These are phyloP conservation scores for Candida xyloterini DNA, from an alignment of 805 yeast species.

Conservation along the genomic window DNA sequence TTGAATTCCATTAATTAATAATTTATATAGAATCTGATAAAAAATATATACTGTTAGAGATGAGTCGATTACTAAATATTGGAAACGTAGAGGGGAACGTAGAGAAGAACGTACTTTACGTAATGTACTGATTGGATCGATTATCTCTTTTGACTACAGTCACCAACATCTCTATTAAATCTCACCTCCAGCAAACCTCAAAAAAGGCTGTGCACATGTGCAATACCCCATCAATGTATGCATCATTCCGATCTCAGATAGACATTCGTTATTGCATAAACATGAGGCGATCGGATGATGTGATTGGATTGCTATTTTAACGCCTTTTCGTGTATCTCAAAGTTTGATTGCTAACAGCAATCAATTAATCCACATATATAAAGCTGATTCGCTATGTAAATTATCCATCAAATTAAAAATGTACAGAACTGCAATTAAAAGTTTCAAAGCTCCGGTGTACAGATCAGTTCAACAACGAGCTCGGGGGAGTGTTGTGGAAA, in stretches of 20 bases:
- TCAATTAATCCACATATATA: slow-evolving; percentile 1
- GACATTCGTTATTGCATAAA: too few species aligned
- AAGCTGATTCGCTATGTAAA: neutral
- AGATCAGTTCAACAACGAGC: slow-evolving; percentile 3
- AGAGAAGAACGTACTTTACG: too few species aligned
- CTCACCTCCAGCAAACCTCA: too few species aligned
- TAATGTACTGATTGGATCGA: too few species aligned
- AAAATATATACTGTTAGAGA: neutral
- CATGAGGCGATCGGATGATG: neutral
- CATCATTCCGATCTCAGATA: too few species aligned
- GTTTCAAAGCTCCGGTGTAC: slow-evolving; percentile 2
- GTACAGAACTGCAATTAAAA: slow-evolving; percentile 7
- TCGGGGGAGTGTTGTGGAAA: slow-evolving; percentile 13
- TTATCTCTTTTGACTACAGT: too few species aligned
- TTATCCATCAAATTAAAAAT: too few species aligned
- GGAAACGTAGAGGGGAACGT: too few species aligned
- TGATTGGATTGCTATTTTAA: slow-evolving; percentile 1
- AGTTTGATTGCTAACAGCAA: slow-evolving; percentile 9
- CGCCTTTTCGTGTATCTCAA: slow-evolving; percentile 1
- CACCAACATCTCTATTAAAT: too few species aligned
- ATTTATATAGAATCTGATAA: too few species aligned
- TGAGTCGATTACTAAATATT: neutral
- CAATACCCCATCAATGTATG: too few species aligned
- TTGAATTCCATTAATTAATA: neutral
- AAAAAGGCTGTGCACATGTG: too few species aligned